Base-by-base conservation (phyloP, 2,329 filamentous ascomycete genomes). In the Blumeria graminis region DNA sequence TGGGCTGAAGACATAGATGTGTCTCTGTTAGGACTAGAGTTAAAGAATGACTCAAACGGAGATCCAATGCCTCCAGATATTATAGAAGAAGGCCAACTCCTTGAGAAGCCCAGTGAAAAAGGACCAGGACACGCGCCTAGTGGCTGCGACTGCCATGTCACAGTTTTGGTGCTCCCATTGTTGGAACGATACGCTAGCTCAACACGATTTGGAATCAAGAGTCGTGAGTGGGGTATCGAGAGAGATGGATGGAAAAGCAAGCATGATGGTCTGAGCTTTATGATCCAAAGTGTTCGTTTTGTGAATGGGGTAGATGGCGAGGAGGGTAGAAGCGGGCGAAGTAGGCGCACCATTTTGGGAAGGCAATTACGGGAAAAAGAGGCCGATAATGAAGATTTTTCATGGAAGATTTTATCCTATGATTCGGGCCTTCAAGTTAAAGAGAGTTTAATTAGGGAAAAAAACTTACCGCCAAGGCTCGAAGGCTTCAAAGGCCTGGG, bases 111-210 rank as follows among this genome's bases (percentile, higher is more conserved):
- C 0, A 80, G 78, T 0, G 69, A 69, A 55, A 72, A 73, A 1
- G 79, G 77, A 0, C 85, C 85, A 0, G 76, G 84, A 60, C 69
- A 71, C 0, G 74, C 85, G 0, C 82, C 81, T 0, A 68, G 72
- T 0, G 78, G 83, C 57, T 81, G 82, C 62, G 92, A 96, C 65
- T 71, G 94, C 45, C 86, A 96, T 62, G 84, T 98, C 61, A 93
- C 86, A 14, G 68, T 96, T 0, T 71, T 95, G 11, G 80, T 98
- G 11, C 74, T 96, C 0, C 92, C 90, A 0, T 74, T 78, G 0
- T 71, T 98, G 3, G 76, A 86, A 60, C 80, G 79, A 59, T 98
- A 96, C 65, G 73, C 78, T 0, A 78, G 81, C 6, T 83, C 80
- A 0, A 83, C 83, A 0, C 77, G 86, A 46, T 87, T 84, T 64